A percentile compares a stretch with the other conserved stretches of the same genome.
Conservation (phyloP, 441 rosid species). For the Croton laevigatus region DNA sequence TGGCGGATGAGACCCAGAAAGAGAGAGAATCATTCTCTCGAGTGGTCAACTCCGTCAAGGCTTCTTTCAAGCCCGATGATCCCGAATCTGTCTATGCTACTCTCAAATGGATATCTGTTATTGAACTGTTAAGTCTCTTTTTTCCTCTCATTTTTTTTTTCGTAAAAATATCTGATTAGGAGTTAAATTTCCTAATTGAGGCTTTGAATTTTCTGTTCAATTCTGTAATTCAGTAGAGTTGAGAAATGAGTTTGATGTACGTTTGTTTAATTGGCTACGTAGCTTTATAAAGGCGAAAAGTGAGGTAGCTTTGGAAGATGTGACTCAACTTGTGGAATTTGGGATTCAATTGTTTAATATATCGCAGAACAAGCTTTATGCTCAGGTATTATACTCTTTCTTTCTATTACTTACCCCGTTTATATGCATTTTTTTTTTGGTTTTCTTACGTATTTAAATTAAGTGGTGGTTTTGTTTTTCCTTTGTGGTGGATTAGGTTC, state of each 20-base stretch:
- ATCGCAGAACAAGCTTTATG: conserved; percentile 77
- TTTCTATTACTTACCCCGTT: not conserved
- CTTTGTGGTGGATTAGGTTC: conserved; percentile 51
- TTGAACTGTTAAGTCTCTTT: conserved; percentile 62
- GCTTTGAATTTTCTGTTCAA: not conserved
- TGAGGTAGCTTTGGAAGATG: conserved; percentile 78
- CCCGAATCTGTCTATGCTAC: conserved; percentile 90
- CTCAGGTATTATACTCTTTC: conserved; percentile 54
- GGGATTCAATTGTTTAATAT: conserved; percentile 71
- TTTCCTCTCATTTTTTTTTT: not conserved
- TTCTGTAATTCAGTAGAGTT: not conserved
- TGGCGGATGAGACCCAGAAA: conserved; percentile 74
- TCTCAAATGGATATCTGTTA: conserved; percentile 90
- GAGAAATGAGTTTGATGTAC: not conserved
- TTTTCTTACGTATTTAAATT: conserved; percentile 16
- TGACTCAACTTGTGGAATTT: conserved; percentile 55
- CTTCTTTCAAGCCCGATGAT: conserved; percentile 60
- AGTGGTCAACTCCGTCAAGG: conserved; percentile 63
- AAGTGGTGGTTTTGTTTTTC: conserved; percentile 3
- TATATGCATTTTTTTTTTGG: conserved; percentile 21
- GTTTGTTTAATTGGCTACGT: conserved; percentile 21
- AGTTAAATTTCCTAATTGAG: not conserved
- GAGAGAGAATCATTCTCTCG: conserved; percentile 80
- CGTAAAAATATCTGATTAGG: not conserved
- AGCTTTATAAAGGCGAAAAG: conserved; percentile 94